These are phyloP conservation scores for Ramaria sp. DNA, from an alignment of 768 basidiomycete genomes.

Conservation along the genomic window DNA sequence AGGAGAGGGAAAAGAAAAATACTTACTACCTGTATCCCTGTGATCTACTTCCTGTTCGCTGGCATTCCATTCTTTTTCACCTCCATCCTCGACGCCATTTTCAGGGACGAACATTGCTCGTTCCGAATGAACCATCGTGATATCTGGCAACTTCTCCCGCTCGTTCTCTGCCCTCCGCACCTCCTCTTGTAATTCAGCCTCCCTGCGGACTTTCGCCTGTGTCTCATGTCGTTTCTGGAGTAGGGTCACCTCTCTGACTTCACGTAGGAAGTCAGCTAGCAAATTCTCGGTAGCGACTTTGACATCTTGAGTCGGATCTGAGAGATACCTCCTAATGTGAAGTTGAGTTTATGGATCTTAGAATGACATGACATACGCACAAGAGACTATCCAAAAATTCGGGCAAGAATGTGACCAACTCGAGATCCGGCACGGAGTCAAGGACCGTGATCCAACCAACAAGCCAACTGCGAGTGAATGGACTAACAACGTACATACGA, in stretches of 20 bases:
- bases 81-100: conserved; percentile 39
- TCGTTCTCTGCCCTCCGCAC: conserved; percentile 29
- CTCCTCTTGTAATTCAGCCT: conserved; percentile 29
- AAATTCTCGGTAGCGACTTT: conserved; percentile 83
- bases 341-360: not conserved
- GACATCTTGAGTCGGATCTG: conserved; percentile 91
- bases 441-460: conserved; percentile 94
- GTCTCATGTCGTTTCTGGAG: conserved; percentile 61
- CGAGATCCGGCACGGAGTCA: conserved; percentile 93
- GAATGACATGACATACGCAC: conserved; percentile 34
- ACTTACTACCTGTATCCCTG: conserved; percentile 54
- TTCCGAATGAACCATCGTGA: conserved; percentile 46
- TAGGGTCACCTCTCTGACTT: conserved; percentile 76
- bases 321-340: conserved; percentile 72
- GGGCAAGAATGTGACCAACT: conserved; percentile 88
- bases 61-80: conserved; percentile 13
- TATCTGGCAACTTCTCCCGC: conserved; percentile 47
- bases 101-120: conserved; percentile 27
- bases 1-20: not conserved
- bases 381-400: conserved; percentile 90
- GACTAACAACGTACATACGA: conserved; percentile 89
- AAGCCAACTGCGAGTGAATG: conserved; percentile 92
- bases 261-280: conserved; percentile 80
- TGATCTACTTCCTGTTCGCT: conserved; percentile 37
- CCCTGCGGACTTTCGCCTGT: conserved; percentile 30